phyloP scores from a whole-genome alignment of 2,329 filamentous ascomycete genomes.

The Verticillium dahliae region DNA sequence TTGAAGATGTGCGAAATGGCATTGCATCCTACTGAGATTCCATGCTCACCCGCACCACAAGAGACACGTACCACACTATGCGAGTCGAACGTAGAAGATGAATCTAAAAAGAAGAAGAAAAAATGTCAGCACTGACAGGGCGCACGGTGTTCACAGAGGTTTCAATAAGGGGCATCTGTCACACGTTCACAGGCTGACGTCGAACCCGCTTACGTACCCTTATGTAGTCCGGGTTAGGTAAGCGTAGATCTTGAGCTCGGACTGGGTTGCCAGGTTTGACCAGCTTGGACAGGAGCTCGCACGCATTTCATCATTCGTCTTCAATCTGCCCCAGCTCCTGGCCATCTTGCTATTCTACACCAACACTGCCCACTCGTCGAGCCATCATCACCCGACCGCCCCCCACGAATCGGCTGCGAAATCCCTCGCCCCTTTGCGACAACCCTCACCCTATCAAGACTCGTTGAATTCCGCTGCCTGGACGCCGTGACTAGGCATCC shows the following conservation, averaged over 20 bases:
- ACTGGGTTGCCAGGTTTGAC: neutral
- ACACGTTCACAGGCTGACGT: neutral
- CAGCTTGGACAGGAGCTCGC: neutral
- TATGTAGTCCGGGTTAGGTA: neutral
- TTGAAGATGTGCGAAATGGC: too few species aligned
- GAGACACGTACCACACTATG: too few species aligned
- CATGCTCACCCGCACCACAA: too few species aligned
- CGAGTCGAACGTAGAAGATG: too few species aligned
- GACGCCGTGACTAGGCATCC: neutral
- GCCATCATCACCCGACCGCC: neutral
- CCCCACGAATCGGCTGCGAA: neutral
- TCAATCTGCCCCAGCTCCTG: neutral
- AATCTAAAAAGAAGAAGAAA: neutral
- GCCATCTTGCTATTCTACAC: neutral
- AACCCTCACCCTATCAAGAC: neutral
- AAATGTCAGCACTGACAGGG: neutral
- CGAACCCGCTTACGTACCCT: neutral
- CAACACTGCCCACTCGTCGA: neutral
- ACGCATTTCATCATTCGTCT: neutral
- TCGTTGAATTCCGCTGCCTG: neutral
- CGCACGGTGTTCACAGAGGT: neutral
- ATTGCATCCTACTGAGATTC: too few species aligned
- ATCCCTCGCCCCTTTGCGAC: neutral
- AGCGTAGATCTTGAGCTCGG: neutral
- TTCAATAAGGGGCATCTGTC: neutral